Evolutionary conservation across 2,329 filamentous ascomycete species (phyloP).

Genomic region (Pseudogymnoascus sp.): DNA sequence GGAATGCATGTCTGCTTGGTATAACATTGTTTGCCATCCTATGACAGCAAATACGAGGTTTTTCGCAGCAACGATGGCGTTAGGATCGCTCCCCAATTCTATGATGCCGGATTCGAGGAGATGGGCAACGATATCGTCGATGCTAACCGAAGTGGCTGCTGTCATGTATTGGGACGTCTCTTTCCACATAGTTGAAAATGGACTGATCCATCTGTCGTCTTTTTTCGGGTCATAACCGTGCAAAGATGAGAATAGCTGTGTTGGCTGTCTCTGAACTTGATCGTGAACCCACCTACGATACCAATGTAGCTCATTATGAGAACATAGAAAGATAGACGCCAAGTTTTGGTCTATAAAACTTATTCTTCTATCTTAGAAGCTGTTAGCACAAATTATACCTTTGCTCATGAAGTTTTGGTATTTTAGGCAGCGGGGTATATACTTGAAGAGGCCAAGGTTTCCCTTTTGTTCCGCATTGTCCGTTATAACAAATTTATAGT

Average conservation of each 20-base stretch:
- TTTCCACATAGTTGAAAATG: conserved; percentile 15
- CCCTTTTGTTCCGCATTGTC: neutral
- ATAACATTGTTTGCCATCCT: conserved; percentile 24
- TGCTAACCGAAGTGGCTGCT: conserved; percentile 11
- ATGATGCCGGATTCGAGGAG: conserved; percentile 13
- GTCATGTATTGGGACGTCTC: conserved; percentile 12
- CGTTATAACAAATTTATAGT: too few relatives aligned
- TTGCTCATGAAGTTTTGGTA: too few relatives aligned
- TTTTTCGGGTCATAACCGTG: conserved; percentile 1
- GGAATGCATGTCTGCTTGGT: conserved; percentile 16
- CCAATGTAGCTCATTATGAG: conserved; percentile 10
- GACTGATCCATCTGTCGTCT: neutral
- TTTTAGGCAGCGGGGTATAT: neutral
- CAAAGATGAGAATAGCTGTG: conserved; percentile 12
- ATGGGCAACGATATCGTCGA: conserved; percentile 16
- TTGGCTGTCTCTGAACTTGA: conserved; percentile 12
- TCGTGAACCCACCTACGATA: conserved; percentile 13
- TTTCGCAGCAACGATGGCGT: conserved; percentile 8
- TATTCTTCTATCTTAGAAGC: too few relatives aligned
- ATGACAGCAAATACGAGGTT: conserved; percentile 21
- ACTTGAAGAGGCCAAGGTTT: neutral
- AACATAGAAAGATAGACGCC: neutral
- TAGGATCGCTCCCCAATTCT: conserved; percentile 4
- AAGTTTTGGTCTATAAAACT: neutral
- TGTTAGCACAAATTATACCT: too few relatives aligned